Conservation (phyloP, 805 yeast species). For the Cyberlindnera japonica region DNA sequence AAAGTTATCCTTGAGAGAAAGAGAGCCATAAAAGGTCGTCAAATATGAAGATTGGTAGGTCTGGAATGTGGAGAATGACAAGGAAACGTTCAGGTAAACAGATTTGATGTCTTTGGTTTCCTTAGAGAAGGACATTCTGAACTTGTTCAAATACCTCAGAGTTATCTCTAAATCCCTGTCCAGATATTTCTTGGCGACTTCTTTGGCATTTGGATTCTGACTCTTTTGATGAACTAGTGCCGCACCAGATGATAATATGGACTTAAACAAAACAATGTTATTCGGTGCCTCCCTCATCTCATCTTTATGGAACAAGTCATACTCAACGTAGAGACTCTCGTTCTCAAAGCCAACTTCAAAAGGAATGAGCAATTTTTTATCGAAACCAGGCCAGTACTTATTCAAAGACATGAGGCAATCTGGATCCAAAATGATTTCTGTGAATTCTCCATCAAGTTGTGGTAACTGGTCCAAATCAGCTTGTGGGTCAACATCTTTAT, state of each 20-base stretch:
- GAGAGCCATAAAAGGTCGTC: slow-evolving; percentile 22
- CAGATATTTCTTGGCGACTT: slow-evolving; percentile 11
- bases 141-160: slow-evolving; percentile 26
- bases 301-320: slow-evolving; percentile 17
- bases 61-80: slow-evolving; percentile 27
- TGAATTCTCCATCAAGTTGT: slow-evolving; percentile 20
- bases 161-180: slow-evolving; percentile 26
- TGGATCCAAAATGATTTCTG: slow-evolving; percentile 25
- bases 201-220: slow-evolving; percentile 8
- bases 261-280: slow-evolving; percentile 27
- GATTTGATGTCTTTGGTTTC: slow-evolving; percentile 10
- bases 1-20: slow-evolving; percentile 22
- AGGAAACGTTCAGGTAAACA: slow-evolving; percentile 21
- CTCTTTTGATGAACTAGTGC: slow-evolving; percentile 16
- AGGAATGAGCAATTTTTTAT: slow-evolving; percentile 1
- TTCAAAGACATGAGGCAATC: slow-evolving; percentile 22
- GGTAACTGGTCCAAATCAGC: slow-evolving; percentile 19
- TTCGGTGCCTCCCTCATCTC: slow-evolving; percentile 22
- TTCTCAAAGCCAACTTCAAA: slow-evolving; percentile 22
- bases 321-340: slow-evolving; percentile 22
- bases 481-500: slow-evolving; percentile 18
- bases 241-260: slow-evolving; percentile 24
- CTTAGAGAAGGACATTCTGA: slow-evolving; percentile 14
- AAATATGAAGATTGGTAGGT: slow-evolving; percentile 23
- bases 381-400: slow-evolving; percentile 19